These are phyloP conservation scores for Mollisia scopiformis DNA, from an alignment of 2,329 filamentous ascomycete genomes.

Conservation along the genomic window DNA sequence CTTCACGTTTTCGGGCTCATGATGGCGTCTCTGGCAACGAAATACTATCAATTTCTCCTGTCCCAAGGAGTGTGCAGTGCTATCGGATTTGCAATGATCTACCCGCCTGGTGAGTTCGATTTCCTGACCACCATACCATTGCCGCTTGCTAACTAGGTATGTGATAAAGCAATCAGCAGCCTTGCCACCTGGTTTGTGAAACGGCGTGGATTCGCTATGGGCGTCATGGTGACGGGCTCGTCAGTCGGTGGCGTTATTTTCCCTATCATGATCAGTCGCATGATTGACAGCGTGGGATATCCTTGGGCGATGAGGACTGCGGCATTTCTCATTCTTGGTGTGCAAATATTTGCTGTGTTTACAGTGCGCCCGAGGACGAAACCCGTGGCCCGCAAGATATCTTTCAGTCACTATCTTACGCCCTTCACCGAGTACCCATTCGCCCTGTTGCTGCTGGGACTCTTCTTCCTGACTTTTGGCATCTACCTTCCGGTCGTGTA, in stretches of 20 bases:
- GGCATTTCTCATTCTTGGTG: slow-evolving; percentile 51
- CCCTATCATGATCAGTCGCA: slow-evolving; percentile 54
- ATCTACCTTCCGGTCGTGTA: slow-evolving; percentile 58
- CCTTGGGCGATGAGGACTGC: slow-evolving; percentile 57
- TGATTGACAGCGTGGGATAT: slow-evolving; percentile 54
- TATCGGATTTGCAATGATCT: slow-evolving; percentile 43
- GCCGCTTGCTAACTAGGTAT: slow-evolving; percentile 36
- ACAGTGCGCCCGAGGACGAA: slow-evolving; percentile 35
- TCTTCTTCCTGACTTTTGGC: slow-evolving; percentile 41
- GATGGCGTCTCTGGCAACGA: slow-evolving; percentile 37
- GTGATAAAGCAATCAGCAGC: slow-evolving; percentile 42
- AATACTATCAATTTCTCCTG: slow-evolving; percentile 57
- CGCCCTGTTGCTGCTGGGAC: slow-evolving; percentile 37
- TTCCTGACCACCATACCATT: too few relatives aligned
- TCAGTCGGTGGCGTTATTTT: slow-evolving; percentile 57
- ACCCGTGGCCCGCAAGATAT: slow-evolving; percentile 2
- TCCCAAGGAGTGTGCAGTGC: slow-evolving; percentile 55
- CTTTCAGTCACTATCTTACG: slow-evolving; percentile 37
- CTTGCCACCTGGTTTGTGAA: slow-evolving; percentile 48
- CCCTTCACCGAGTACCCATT: slow-evolving; percentile 36
- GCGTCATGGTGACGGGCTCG: slow-evolving; percentile 48
- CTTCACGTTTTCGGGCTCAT: slow-evolving; percentile 50
- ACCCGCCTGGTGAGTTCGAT: slow-evolving; percentile 37
- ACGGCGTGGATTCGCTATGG: slow-evolving; percentile 47
- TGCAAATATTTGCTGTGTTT: slow-evolving; percentile 37